These are phyloP conservation scores for Cucurbitaria berberidis DNA, from an alignment of 2,329 filamentous ascomycete genomes.

Conservation along the genomic window DNA sequence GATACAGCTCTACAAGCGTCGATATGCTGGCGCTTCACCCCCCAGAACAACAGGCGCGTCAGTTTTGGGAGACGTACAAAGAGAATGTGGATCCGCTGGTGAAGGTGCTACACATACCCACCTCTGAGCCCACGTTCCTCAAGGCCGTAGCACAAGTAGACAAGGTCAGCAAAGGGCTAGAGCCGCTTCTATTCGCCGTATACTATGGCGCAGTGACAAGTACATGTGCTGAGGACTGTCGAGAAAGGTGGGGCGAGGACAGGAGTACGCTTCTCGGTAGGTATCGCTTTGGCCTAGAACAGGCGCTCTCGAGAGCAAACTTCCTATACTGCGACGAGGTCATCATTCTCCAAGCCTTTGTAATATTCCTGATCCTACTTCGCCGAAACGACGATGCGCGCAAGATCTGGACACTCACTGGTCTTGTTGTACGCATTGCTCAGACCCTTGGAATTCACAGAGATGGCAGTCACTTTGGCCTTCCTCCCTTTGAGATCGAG, in stretches of 20 bases:
- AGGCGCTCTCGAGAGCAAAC: constrained; percentile 67
- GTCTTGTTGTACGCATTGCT: constrained; percentile 64
- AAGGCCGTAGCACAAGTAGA: constrained; percentile 66
- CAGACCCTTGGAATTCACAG: constrained; percentile 67
- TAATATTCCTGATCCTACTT: constrained; percentile 65
- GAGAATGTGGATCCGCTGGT: constrained; percentile 76
- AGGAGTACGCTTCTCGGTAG: constrained; percentile 57
- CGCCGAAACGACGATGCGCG: constrained; percentile 59
- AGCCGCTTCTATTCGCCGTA: constrained; percentile 66
- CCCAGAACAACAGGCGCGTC: constrained; percentile 65
- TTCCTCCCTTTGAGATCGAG: constrained; percentile 66
- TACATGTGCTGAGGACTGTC: constrained; percentile 56
- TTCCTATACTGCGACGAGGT: constrained; percentile 68
- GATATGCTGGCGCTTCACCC: constrained; percentile 71
- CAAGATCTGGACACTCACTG: constrained; percentile 65
- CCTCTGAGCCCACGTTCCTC: constrained; percentile 66
- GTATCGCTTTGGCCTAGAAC: constrained; percentile 69
- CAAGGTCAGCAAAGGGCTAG: constrained; percentile 63
- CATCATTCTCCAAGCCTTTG: constrained; percentile 66
- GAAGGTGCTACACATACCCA: constrained; percentile 74
- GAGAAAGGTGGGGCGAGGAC: constrained; percentile 58
- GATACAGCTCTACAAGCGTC: constrained; percentile 73
- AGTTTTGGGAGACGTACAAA: constrained; percentile 73
- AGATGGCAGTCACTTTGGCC: constrained; percentile 61
- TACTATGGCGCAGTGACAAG: constrained; percentile 66